These are phyloP conservation scores for Nepenthes gracilis DNA, from an alignment of 148 eudicot species.

Conservation along the genomic window DNA sequence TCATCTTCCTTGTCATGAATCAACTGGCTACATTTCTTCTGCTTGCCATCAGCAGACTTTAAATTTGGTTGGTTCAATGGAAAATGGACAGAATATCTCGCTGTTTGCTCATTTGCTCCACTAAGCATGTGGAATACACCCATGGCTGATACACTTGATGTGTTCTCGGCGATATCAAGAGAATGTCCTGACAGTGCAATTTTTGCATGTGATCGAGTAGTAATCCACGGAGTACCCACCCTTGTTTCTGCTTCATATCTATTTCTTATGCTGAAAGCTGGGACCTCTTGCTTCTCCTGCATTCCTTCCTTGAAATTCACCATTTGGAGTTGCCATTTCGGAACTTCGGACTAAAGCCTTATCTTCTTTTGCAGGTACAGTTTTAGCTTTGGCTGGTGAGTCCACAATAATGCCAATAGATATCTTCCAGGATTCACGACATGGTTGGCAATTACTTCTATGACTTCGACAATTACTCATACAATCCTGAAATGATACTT, in stretches of 20 bases:
- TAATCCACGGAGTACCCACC: slow-evolving; percentile 33
- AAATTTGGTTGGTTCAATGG: slow-evolving; percentile 13
- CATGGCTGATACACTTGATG: slow-evolving; percentile 9
- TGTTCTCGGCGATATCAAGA: slow-evolving; percentile 15
- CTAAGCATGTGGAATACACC: slow-evolving; percentile 8
- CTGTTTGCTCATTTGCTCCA: slow-evolving; percentile 10
- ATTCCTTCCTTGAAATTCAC: slow-evolving; percentile 10
- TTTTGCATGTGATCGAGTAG: slow-evolving; percentile 1
- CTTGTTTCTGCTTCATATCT: slow-evolving; percentile 15
- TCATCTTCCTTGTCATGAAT: slow-evolving; percentile 13
- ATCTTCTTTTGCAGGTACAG: slow-evolving; percentile 10
- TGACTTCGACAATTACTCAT: slow-evolving; percentile 43
- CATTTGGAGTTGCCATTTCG: slow-evolving; percentile 18
- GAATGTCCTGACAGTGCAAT: slow-evolving; percentile 7
- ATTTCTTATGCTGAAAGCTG: slow-evolving; percentile 13
- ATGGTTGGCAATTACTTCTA: slow-evolving; percentile 32
- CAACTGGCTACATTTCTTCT: slow-evolving; percentile 13
- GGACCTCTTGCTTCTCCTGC: slow-evolving; percentile 8
- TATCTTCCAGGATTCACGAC: slow-evolving; percentile 68
- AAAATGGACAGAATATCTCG: slow-evolving; percentile 10
- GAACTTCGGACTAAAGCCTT: slow-evolving; percentile 7
- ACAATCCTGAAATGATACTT: slow-evolving; percentile 25
- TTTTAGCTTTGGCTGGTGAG: slow-evolving; percentile 16
- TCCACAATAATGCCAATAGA: slow-evolving; percentile 63
- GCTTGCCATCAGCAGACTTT: slow-evolving; percentile 18